Conservation (phyloP, 208 protist species). For the Trypanosoma vivax region DNA sequence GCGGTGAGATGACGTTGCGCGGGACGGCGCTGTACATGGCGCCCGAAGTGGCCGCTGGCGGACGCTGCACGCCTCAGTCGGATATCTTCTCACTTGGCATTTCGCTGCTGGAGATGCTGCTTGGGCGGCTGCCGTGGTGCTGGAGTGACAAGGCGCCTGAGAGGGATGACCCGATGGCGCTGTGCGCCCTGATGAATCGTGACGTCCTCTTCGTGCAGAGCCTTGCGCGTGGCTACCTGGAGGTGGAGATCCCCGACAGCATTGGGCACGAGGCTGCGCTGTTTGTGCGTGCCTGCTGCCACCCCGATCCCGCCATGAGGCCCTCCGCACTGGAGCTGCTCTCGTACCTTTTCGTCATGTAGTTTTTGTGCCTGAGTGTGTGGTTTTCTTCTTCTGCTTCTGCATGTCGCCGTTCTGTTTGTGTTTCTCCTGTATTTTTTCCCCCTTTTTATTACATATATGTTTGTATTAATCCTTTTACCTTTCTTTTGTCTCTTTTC, state of each 20-base stretch:
- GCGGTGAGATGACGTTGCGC: conserved; percentile 45
- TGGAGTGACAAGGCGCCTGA: conserved; percentile 28
- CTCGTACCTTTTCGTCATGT: conserved; percentile 49
- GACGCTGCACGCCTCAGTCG: conserved; percentile 42
- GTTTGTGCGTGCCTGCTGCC: conserved; percentile 45
- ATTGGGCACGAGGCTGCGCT: conserved; percentile 43
- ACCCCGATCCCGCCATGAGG: conserved; percentile 39
- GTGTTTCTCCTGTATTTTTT: neutral
- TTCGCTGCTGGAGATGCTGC: conserved; percentile 72
- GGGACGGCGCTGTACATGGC: conserved; percentile 82
- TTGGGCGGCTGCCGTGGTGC: conserved; percentile 62
- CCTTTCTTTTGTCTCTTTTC: neutral
- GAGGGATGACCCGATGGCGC: conserved; percentile 19
- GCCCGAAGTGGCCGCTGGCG: conserved; percentile 62
- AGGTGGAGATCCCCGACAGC: conserved; percentile 46
- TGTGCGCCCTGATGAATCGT: conserved; percentile 33
- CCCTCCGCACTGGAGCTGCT: conserved; percentile 49
- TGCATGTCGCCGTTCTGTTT: conserved; percentile 10
- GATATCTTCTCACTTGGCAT: conserved; percentile 83
- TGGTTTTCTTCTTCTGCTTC: too few species aligned
- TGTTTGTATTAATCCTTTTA: neutral
- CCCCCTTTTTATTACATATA: neutral
- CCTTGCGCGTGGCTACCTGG: conserved; percentile 38
- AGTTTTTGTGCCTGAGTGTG: neutral
- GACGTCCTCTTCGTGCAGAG: conserved; percentile 52